Evolutionary conservation across 2,329 filamentous ascomycete genomes (phyloP), one percentile per base, ranked within the genome.

Genomic region (Coniochaeta sp.): DNA sequence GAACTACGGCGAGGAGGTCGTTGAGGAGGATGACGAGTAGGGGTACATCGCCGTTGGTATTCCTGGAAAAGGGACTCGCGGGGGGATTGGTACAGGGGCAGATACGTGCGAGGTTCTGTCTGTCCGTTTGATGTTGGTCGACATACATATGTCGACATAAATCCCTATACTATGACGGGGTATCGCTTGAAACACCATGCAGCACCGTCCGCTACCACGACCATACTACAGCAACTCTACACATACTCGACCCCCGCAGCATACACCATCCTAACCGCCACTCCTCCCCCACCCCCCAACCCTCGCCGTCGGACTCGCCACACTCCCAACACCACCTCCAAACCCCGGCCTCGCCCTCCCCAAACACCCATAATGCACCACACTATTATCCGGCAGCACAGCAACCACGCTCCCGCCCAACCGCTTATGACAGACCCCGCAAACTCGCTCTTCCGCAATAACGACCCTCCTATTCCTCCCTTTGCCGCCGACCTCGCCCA

Each of bases 351-450:
- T 52, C n/a, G 70, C 73, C 56, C 72, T 71, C 54, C 69, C 82
- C 60, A 88, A 74, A 70, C 89, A 94, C 24, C 87, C 88, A 63
- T 92, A 88, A 73, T 94, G 89, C 55, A 94, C 86, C 14, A 91
- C 87, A 24, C 76, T 79, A 65, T 84, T 90, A 71, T 95, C 88
- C 6, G 91, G 89, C 69, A 94, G 79, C 12, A 96, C 91, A 35
- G 91, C 86, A 54, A 97, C 87, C 16, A 96, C 94, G 66, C 88
- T 95, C 1, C 90, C 87, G 1, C 91, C 92, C 57, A 99, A 80
- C 58, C 94, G 77, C 75, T 96, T 97, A 68, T 96, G 87, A 66
- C 94, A 99, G 14, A 95, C 89, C 12, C 87, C 85, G 66, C 94
- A 99, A 51, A 96, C 86, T 49, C 89, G 77, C 64, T 97, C 92